These are phyloP conservation scores for Metarhizium guizhouense DNA, from an alignment of 2,329 filamentous ascomycete genomes.

Conservation along the genomic window DNA sequence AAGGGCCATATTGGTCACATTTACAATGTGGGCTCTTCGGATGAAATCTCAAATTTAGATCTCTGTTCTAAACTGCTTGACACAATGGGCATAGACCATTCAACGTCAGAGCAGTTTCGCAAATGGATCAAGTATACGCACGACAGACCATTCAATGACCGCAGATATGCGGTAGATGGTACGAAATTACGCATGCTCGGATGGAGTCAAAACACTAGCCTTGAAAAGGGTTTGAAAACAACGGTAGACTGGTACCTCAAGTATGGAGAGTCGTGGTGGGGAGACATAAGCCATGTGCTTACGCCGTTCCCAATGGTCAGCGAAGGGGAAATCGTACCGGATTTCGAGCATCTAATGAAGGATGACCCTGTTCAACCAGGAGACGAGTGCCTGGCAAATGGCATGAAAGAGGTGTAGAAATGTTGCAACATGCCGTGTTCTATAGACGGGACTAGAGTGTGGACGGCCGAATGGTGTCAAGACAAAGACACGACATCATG, in stretches of 20 bases:
- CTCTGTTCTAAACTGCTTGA: conserved; percentile 57
- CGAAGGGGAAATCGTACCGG: conserved; percentile 45
- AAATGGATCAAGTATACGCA: conserved; percentile 66
- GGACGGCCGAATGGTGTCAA: background rate
- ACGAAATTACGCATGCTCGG: conserved; percentile 58
- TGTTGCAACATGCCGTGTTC: background rate
- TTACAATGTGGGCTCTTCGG: conserved; percentile 73
- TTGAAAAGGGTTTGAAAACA: conserved; percentile 51
- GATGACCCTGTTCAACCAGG: conserved; percentile 22
- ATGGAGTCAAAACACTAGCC: conserved; percentile 59
- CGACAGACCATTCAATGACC: conserved; percentile 72
- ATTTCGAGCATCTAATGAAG: conserved; percentile 27
- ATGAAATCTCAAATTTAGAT: conserved; percentile 67
- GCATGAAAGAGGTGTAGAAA: background rate
- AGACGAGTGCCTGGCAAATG: conserved; percentile 11
- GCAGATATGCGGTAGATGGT: conserved; percentile 63
- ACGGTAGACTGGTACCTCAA: conserved; percentile 63
- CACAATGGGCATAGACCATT: conserved; percentile 48
- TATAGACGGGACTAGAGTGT: background rate
- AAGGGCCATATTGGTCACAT: conserved; percentile 64
- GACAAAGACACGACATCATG: background rate
- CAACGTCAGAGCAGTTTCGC: conserved; percentile 42
- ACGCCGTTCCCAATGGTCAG: conserved; percentile 57
- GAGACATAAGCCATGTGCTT: conserved; percentile 59
- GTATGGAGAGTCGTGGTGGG: conserved; percentile 64